Evolutionary conservation across 1,284 basidiomycete species (phyloP).

Genomic region (Puccinia triticina): DNA sequence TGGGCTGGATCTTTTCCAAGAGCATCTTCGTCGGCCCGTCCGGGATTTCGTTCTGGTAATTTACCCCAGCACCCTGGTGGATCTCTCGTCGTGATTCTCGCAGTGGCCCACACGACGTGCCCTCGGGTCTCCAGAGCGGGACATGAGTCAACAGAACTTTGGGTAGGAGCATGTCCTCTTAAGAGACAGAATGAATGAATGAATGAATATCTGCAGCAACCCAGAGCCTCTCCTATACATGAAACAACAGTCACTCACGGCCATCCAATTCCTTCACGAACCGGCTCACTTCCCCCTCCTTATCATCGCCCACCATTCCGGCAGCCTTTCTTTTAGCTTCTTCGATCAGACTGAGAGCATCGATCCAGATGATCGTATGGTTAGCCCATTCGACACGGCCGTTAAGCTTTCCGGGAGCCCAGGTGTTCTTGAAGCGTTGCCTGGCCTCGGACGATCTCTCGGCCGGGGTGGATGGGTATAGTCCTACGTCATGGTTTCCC

Average conservation of each 20-base stretch:
- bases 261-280: constrained; percentile 54
- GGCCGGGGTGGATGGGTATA: constrained; percentile 59
- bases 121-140: constrained; percentile 73
- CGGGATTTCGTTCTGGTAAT: constrained; percentile 78
- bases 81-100: constrained; percentile 72
- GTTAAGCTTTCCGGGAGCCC: constrained; percentile 63
- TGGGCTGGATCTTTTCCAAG: constrained; percentile 69
- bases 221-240: too few species aligned
- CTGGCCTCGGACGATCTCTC: constrained; percentile 41
- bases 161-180: constrained; percentile 59
- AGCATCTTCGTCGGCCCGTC: constrained; percentile 73
- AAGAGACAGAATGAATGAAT: constrained; percentile 29
- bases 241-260: constrained; percentile 45
- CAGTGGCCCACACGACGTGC: constrained; percentile 72
- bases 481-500: constrained; percentile 82
- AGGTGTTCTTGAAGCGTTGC: constrained; percentile 56
- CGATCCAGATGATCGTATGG: constrained; percentile 73
- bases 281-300: constrained; percentile 66
- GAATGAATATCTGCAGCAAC: neutral
- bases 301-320: constrained; percentile 63
- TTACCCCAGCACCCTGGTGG: constrained; percentile 72
- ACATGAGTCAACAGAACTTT: constrained; percentile 78
- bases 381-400: constrained; percentile 76
- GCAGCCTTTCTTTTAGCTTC: constrained; percentile 74
- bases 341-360: constrained; percentile 74